Evolutionary conservation across 495 filamentous ascomycete species (phyloP), one percentile per base, ranked within the genome.

Genomic region (Penicillium nucicola): DNA sequence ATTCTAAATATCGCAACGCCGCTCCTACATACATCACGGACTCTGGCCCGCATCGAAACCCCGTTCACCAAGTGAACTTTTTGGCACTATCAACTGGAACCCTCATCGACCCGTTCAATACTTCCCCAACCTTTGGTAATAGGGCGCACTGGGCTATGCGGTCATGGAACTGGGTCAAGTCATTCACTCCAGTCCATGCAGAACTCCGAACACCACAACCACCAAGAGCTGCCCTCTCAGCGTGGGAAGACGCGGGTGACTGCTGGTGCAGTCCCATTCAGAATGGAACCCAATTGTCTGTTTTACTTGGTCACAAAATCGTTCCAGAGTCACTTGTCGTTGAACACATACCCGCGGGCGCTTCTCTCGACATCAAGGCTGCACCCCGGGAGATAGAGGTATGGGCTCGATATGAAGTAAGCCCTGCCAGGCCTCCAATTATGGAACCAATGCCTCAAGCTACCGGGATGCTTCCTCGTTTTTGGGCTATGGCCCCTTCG

Each of bases 341-440:
- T 12, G 76, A 80, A 47, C 72, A 79, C 50, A 58, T 76, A 2
- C 70, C 74, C 2, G 62, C 58, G 13, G 55, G 60, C 5, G 63
- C 68, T 12, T 66, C 64, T 7, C 48, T 67, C 8, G 40, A 62
- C 3, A 67, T 72, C 8, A 62, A 58, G 9, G 42, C 60, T 4
- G 75, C 77, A 6, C 77, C 77, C 12, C 57, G 60, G 30, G 61
- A 72, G 3, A 70, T 80, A 44, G 77, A 80, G 40, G 28, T 80
- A 1, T 80, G 76, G 76, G 74, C 65, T 17, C 64, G 52, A 12
- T 76, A 65, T 44, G 36, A 25, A 14, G 40, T 65, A 11, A 54
- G 63, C 14, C 52, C 43, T 3, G 48, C 54, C 1, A 41, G 48
- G 9, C 13, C 36, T 15, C 43, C 32, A 14, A 46, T 33, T 32